Evolutionary conservation across 2,329 filamentous ascomycete genomes (phyloP), one percentile per base, ranked within the genome.

Genomic region (Nothopassalora personata): DNA sequence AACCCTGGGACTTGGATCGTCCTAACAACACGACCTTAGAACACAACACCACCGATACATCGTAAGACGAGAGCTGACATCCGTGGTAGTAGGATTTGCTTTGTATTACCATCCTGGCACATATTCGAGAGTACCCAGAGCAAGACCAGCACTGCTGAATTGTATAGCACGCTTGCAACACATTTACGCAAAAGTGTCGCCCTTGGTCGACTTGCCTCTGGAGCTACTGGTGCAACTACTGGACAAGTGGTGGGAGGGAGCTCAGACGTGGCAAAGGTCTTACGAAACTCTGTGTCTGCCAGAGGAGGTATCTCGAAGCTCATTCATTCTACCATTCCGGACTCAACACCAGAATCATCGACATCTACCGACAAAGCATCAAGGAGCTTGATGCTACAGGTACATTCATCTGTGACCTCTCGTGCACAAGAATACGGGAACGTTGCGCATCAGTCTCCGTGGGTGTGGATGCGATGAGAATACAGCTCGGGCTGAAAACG

Each of bases 361-460:
- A 57, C 10, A 27, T 66, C 43, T 61, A 58, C 36, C 58, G 57
- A 7, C 51, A 58, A 53, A 61, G 60, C 43, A 45, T 64, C 10
- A 23, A 57, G 15, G 45, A 58, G 19, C 55, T 63, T 27, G 54
- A 61, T 13, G 39, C 34, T 50, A 58, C 47, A 57, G 64, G 28
- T 56, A 57, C n/a, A 27, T 45, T 15, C 39, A 50, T 31, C 53
- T 54, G 8, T 54, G 61, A 15, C 13, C 9, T 13, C 50, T 63
- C 13, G 61, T 66, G 62, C 59, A 61, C 51, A 63, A 64, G 45
- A 63, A 66, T 46, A 66, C 60, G 28, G 54, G 60, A 11, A 46
- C n/a, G 15, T 48, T 64, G 23, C 54, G 48, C 27, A 27, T 66
- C 23, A 52, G 57, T 18, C 51, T 66, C 9, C 54, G 62, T 0